Percentiles rank a stretch among this genome's conserved stretches.
Evolutionary conservation across 345 rosid genomes (phyloP).

Genomic region (Euphorbia tirucalli): DNA sequence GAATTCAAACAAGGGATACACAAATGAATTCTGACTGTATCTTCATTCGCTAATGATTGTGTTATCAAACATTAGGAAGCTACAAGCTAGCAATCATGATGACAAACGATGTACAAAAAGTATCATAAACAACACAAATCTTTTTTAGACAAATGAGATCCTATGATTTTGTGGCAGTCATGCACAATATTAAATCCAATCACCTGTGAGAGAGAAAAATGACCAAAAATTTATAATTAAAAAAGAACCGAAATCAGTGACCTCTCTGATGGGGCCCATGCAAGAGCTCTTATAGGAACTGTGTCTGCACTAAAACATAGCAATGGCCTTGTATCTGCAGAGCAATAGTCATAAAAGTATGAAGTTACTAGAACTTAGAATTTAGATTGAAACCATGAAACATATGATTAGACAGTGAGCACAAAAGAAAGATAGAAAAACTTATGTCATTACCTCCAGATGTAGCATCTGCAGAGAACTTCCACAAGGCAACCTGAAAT

Average conservation of each 20-base stretch:
- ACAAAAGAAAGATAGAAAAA: constrained; percentile 9
- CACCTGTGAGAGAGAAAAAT: neutral
- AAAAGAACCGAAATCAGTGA: constrained; percentile 26
- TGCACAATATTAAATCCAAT: neutral
- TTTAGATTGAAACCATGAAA: neutral
- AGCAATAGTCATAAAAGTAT: constrained; percentile 17
- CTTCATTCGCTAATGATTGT: too few relatives aligned
- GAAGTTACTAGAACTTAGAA: constrained; percentile 1
- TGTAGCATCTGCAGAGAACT: constrained; percentile 51
- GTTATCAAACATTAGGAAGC: too few relatives aligned
- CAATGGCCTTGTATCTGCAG: constrained; percentile 82
- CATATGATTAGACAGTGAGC: neutral
- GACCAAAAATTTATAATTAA: neutral
- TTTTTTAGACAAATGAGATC: neutral
- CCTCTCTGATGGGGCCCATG: constrained; percentile 90
- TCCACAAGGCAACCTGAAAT: constrained; percentile 93
- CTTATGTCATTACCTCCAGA: constrained; percentile 46
- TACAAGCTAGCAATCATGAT: neutral
- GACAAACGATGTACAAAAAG: neutral
- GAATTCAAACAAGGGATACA: too few relatives aligned
- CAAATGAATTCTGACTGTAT: neutral
- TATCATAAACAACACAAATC: neutral
- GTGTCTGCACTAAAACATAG: constrained; percentile 87
- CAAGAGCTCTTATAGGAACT: constrained; percentile 71
- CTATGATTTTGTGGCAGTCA: too few relatives aligned